Evolutionary conservation across 345 rosid genomes (phyloP), one percentile per base, ranked within the genome.

Genomic region (Adansonia digitata): DNA sequence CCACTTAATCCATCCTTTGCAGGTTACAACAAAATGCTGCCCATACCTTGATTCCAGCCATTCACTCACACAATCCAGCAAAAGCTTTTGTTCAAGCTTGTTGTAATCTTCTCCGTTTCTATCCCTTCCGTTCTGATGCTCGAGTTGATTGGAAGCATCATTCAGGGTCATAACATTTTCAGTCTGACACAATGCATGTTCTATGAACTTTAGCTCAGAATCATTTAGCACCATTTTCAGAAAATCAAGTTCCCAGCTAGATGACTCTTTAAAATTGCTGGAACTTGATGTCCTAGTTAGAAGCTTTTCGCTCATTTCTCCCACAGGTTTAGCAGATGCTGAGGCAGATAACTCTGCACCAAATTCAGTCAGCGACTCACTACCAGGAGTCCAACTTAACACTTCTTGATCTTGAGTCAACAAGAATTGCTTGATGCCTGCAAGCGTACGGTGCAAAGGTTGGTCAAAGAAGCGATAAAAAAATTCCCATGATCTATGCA

Each of bases 51-150:
- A 22, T 15, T 75, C 88, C 74, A 94, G 68, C 69, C 83, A 80
- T 60, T 91, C 93, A 2, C 69, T 78, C 14, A 89, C 84, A 40
- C 81, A 86, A 60, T 90, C 95, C 18, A 92, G 90, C 77, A 91
- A 68, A 49, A 81, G 70, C 81, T 84, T 90, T 70, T 86, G 70
- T 34, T 75, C 80, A n/a, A 84, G 84, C 79, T 86, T 89, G 15
- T 86, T 89, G 15, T 51, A 8, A 17, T 86, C 90, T 49, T 83
- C 85, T 27, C 78, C 81, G 11, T 83, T 79, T 39, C 75, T 73
- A 55, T 77, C 81, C 64, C 52, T 52, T 20, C 22, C 72, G n/a
- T 59, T 62, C 7, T 55, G 67, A 75, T 77, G 74, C 85, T 94
- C 92, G 74, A 90, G 68, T 71, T 81, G 85, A 61, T 86, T 75